Base-by-base conservation (phyloP, 2,329 filamentous ascomycete species). In the Fusarium sp. region DNA sequence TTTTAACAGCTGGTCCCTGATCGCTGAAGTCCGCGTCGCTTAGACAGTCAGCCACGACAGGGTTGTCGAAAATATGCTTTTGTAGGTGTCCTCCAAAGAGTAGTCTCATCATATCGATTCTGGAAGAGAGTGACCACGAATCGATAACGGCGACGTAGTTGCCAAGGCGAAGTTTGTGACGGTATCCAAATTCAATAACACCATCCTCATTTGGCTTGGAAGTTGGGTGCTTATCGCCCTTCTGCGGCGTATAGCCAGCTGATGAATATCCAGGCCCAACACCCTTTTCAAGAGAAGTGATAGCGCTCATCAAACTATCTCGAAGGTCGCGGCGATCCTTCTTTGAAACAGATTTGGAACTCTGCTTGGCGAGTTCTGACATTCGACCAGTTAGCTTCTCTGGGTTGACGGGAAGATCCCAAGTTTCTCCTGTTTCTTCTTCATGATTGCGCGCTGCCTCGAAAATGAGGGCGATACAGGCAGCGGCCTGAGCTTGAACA, bases 391-490 rank as follows among this genome's bases (percentile, higher is more conserved):
- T 80, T 46, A 88, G 81, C 44, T 80, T 80, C 60, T 85, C 83
- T 6, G 86, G 85, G 64, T 88, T 84, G 69, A 87, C 86, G 17
- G 83, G 83, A 54, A 89, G 80, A 63, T 85, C 81, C 75, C 84
- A 83, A 13, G 82, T 80, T 68, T 87, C 82, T 44, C 84, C 86
- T 3, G 82, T 85, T 63, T 85, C 83, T 26, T 84, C 81, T 67
- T 88, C 84, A 61, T 86, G 81, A 15, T 82, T 80, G 37, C 86
- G 83, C 5, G 84, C 84, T 68, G 92, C 92, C 80, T 97, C 94
- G 75, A 93, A 95, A 14, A 97, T 85, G 13, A 97, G 84, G 1
- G 94, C 94, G 64, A 97, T 94, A 78, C 93, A 93, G 76, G 92
- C 89, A 6, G 92, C 93, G 0, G 93, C 92, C 6, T 91, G 89